Base-by-base conservation (phyloP, 139 green algal species). In the Pleodorina starrii region DNA sequence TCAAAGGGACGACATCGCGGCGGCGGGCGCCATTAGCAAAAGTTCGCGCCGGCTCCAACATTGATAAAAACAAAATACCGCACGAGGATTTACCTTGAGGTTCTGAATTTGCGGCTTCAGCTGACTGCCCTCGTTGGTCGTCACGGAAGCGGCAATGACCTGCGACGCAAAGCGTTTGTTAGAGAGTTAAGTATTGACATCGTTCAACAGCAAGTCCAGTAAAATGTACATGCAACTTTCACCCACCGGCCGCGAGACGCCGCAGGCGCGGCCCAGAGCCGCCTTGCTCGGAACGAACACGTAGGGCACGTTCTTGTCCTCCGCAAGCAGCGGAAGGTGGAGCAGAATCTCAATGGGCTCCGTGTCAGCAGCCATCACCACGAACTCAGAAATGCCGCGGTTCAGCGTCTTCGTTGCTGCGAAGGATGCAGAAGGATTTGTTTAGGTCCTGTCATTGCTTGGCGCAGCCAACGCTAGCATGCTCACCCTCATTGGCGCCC, bases 271-370 rank as follows among this genome's bases (percentile, higher is more conserved):
- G 19, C 98, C 98, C 80, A 99, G 93, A 0, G 98, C 98, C n/a
- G 97, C 96, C 93, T 99, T 99, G 59, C 96, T 99, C 12, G 97
- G 97, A 5, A 99, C 97, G 90, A 99, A 99, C 4, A 99, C 98
- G 90, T 99, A 99, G 27, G 98, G 98, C 36, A 99, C 98, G 92
- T 99, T 99, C 97, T 99, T 99, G 94, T 99, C 98, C 92, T 99
- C 98, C 32, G 98, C 98, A 68, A 99, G 96, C 60, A 99, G 94
- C 12, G 98, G 98, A 83, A 99, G 93, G 91, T 99, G 98, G n/a
- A 99, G 95, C 84, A 99, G 92, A 91, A 99, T 99, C 91, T 99
- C 98, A 40, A 99, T 97, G 38, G 98, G 98, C 92, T 99, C 98
- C 23, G 98, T 98, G 91, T 99, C 98, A 12, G 98, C 98, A 14